Base-by-base conservation (phyloP, 129 eudicot species). In the Scalesia atractyloides region DNA sequence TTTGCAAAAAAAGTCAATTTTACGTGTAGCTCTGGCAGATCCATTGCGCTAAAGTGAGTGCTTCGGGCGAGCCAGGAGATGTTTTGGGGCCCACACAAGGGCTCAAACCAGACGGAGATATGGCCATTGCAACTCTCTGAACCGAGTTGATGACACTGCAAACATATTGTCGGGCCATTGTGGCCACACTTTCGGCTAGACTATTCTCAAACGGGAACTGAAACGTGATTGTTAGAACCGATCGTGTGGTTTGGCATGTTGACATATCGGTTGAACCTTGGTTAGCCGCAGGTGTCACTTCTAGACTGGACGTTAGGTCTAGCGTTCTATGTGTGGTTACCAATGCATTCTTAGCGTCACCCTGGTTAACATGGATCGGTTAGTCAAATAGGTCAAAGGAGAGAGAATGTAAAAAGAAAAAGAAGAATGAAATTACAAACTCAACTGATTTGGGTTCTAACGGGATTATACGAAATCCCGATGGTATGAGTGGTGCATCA, bases 41-140 rank as follows among this genome's bases (percentile, higher is more conserved):
- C 97, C 97, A 90, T 39, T 79, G 84, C 1, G 97, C 88, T 64
- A 90, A 74, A 34, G 95, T 90, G 15, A 87, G 87, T 57, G 97
- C 97, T 79, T 90, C 97, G 0, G 97, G 95, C 3, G 91, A 81
- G 36, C 91, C 95, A 16, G 97, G 97, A 7, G 89, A 80, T 7
- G 87, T 33, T 69, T 90, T 87, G 22, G 91, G 91, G 9, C 82
- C 80, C 82, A 85, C 41, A 19, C 82, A 78, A 5, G 95, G 80
- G 70, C 76, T 77, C 64, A 87, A 79, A 9, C 72, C 89, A n/a
- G 91, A 83, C 11, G 97, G 97, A 13, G 97, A 70, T 62, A 90
- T 85, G 5, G 97, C 97, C 89, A 82, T 90, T 53, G 97, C 97
- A 72, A 90, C 97, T 82, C 94, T 82, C 80, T 90, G 97, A 64